These are phyloP conservation scores for Botrytis pseudocinerea DNA, from an alignment of 2,329 filamentous ascomycete species.

Conservation along the genomic window DNA sequence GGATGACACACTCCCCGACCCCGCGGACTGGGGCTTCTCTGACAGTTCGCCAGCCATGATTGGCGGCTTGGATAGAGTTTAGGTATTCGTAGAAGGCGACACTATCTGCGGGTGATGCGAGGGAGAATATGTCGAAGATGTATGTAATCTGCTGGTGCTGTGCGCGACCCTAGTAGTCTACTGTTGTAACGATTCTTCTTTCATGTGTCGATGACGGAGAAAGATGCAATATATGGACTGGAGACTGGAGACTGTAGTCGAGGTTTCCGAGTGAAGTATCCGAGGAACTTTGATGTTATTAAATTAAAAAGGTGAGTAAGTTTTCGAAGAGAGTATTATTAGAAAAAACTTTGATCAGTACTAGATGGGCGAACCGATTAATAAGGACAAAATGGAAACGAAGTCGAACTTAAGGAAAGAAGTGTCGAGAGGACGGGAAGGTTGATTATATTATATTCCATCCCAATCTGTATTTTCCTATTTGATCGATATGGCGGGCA, in stretches of 20 bases:
- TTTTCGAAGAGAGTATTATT: neutral
- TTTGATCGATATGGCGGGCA: neutral
- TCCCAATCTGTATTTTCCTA: neutral
- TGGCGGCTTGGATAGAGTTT: conserved; percentile 27
- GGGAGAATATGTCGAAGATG: neutral
- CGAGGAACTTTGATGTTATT: neutral
- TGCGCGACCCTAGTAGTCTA: too few relatives aligned
- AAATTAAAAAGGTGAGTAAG: neutral
- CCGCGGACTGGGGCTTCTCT: conserved; percentile 35
- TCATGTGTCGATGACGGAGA: neutral
- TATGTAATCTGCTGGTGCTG: neutral
- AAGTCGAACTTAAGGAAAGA: neutral
- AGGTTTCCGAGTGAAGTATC: neutral
- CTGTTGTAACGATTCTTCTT: neutral
- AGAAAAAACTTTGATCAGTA: neutral
- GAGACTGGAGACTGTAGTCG: too few relatives aligned
- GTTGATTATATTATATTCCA: neutral
- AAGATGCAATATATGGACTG: neutral
- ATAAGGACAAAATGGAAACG: neutral
- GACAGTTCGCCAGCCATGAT: conserved; percentile 37
- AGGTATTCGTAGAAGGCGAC: neutral
- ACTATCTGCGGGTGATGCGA: neutral
- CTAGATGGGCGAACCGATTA: neutral
- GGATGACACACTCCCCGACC: conserved; percentile 28
- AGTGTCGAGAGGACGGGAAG: neutral